Conservation (phyloP, 257 asterid species). For the Capsicum pubescens region DNA sequence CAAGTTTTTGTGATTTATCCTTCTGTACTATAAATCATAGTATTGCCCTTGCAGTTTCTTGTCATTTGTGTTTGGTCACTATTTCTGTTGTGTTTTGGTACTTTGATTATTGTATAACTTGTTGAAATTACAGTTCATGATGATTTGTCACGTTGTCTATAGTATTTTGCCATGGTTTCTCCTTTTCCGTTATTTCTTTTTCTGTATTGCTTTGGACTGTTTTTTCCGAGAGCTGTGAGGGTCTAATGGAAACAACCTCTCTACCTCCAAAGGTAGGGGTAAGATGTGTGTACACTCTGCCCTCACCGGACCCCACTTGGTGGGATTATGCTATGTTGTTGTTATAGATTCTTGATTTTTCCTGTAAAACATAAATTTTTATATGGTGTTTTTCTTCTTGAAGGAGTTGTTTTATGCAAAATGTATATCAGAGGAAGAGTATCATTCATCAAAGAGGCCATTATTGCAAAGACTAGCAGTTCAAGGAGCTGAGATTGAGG, state of each 20-base stretch:
- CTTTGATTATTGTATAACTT: too few species aligned
- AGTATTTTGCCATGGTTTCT: too few species aligned
- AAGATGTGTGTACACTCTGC: not conserved
- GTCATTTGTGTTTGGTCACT: too few species aligned
- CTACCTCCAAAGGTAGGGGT: not conserved
- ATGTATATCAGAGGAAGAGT: conserved; percentile 89
- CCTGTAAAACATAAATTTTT: not conserved
- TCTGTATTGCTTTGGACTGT: too few species aligned
- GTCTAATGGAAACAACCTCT: not conserved
- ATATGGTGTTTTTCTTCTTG: not conserved
- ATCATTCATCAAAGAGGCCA: conserved; percentile 85
- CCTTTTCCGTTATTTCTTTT: too few species aligned
- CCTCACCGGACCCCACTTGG: not conserved
- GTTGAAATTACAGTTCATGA: too few species aligned
- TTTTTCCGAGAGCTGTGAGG: not conserved
- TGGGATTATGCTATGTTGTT: not conserved
- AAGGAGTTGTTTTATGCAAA: conserved; percentile 82
- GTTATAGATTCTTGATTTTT: not conserved
- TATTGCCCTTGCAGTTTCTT: too few species aligned
- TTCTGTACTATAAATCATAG: too few species aligned
- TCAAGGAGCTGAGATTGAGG: conserved; percentile 93
- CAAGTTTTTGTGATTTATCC: too few species aligned
- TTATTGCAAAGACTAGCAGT: conserved; percentile 80
- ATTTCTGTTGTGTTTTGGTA: too few species aligned
- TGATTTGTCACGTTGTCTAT: too few species aligned